Evolutionary conservation across 148 eudicot genomes (phyloP).

Genomic region (Rhododendron kiyosumense): DNA sequence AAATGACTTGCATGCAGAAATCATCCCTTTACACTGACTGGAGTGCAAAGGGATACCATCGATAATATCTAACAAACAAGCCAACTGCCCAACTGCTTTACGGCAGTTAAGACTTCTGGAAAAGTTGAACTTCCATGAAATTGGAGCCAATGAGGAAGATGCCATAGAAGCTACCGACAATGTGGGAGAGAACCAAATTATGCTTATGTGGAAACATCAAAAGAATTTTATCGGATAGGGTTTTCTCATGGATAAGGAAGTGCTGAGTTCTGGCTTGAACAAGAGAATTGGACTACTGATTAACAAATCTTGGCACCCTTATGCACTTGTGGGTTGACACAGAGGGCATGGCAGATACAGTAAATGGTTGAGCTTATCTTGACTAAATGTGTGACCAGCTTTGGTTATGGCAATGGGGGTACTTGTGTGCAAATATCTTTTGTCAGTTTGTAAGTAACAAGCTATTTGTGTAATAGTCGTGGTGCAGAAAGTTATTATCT

Average conservation of each 20-base stretch:
- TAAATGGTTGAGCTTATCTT: background rate
- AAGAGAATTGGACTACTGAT: background rate
- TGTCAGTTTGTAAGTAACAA: background rate
- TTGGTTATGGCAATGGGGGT: background rate
- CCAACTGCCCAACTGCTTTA: background rate
- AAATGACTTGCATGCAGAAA: background rate
- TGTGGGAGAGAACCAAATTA: background rate
- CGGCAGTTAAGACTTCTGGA: background rate
- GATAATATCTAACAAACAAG: background rate
- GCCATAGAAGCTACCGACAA: background rate
- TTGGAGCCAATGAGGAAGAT: background rate
- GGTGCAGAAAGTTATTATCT: background rate
- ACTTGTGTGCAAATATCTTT: background rate
- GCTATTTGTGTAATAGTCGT: background rate
- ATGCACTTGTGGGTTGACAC: background rate
- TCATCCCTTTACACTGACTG: background rate
- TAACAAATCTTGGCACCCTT: background rate
- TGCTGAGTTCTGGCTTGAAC: background rate
- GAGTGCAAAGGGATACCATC: background rate
- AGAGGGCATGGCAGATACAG: background rate
- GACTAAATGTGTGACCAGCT: background rate
- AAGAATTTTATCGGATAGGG: background rate
- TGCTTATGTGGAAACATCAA: background rate
- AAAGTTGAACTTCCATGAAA: background rate
- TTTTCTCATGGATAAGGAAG: background rate